These are phyloP conservation scores for Colletotrichum tropicicola DNA, from an alignment of 2,329 filamentous ascomycete genomes.

Conservation along the genomic window DNA sequence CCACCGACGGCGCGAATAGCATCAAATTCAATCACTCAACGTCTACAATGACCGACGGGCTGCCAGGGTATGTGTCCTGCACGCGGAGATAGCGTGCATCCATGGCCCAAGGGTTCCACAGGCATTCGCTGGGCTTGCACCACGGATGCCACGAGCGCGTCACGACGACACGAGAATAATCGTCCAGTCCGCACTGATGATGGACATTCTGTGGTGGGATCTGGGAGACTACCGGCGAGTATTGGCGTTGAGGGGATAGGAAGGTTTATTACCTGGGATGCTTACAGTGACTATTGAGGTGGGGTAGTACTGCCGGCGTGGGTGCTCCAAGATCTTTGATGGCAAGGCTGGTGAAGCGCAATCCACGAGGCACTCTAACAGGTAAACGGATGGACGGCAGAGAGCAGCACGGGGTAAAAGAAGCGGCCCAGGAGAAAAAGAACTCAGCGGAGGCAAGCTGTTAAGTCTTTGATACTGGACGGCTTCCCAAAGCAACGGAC, in stretches of 20 bases:
- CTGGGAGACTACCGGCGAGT: background rate
- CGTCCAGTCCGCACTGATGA: background rate
- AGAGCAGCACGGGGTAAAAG: background rate
- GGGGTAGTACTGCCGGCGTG: conserved; percentile 17
- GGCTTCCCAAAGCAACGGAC: background rate
- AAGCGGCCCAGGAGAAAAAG: background rate
- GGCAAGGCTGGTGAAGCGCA: conserved; percentile 1
- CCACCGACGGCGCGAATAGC: conserved; percentile 5
- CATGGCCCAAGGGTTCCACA: conserved; percentile 1
- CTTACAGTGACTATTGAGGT: conserved; percentile 5
- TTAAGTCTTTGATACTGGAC: background rate
- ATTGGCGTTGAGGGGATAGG: background rate
- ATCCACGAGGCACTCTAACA: conserved; percentile 6
- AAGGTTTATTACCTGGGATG: conserved; percentile 21
- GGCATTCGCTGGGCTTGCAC: background rate
- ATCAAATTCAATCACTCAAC: background rate
- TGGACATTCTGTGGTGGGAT: background rate
- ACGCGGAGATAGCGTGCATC: background rate
- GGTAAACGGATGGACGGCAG: background rate
- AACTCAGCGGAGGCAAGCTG: background rate
- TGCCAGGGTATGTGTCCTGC: background rate
- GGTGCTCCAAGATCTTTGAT: conserved; percentile 18
- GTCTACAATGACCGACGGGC: background rate
- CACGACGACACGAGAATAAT: background rate
- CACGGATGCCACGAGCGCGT: background rate